phyloP scores from a whole-genome alignment of 192 early-diverging fungal species.

The Geranomyces michiganensis region DNA sequence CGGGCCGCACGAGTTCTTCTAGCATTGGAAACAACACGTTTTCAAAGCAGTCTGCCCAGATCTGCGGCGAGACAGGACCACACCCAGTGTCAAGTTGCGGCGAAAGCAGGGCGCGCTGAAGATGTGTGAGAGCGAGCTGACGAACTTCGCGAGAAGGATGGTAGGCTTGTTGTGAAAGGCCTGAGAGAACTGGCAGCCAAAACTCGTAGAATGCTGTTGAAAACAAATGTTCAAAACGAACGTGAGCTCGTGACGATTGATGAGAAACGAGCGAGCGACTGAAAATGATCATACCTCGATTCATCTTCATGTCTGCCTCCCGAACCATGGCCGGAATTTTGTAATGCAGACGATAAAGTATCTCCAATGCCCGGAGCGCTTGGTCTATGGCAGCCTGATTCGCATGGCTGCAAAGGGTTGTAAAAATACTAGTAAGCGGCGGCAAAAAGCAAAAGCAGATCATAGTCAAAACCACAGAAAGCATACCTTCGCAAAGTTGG shows the following conservation, averaged over 20 bases:
- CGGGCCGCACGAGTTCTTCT: conserved; percentile 79
- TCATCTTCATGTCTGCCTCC: conserved; percentile 36
- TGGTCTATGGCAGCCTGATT: conserved; percentile 59
- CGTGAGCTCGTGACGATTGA: not conserved
- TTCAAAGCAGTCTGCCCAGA: conserved; percentile 74
- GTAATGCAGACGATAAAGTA: conserved; percentile 63
- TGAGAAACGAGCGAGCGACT: not conserved
- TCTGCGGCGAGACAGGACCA: conserved; percentile 19
- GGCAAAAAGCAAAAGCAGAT: too few species aligned
- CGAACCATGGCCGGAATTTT: conserved; percentile 56
- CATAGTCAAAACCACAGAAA: too few species aligned
- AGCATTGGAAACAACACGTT: conserved; percentile 88
- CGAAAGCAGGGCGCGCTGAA: conserved; percentile 78
- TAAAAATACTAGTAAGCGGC: not conserved
- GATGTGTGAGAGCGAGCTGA: conserved; percentile 74
- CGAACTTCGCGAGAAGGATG: conserved; percentile 79
- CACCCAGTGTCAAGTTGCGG: conserved; percentile 51
- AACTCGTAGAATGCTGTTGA: conserved; percentile 64
- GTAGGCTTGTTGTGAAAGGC: conserved; percentile 72
- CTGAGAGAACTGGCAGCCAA: conserved; percentile 78
- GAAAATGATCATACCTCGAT: conserved; percentile 44
- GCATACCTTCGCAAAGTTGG: conserved; percentile 11
- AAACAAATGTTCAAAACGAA: conserved; percentile 32
- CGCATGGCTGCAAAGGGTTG: conserved; percentile 4
- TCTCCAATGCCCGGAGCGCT: conserved; percentile 68